Base-by-base conservation (phyloP, 176 grass and related monocot species). In the Eragrostis curvula region DNA sequence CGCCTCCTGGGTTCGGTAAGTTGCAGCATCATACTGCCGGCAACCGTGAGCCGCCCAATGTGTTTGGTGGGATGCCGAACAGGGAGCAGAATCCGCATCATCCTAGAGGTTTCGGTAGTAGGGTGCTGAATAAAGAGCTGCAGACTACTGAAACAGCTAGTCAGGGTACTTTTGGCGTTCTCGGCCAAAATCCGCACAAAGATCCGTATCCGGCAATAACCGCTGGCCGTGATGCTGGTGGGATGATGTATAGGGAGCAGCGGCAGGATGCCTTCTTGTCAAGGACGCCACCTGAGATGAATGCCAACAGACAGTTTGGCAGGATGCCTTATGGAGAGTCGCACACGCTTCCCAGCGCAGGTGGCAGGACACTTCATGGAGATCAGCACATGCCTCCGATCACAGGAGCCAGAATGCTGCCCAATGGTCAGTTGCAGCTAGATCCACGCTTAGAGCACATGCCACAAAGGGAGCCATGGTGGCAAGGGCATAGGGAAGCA, bases 1-100 rank as follows among this genome's bases (percentile, higher is more conserved):
- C 88, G 21, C 88, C 92, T 66, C 88, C 88, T 24, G 86, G 80
- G 3, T 91, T 94, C 52, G 52, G 50, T 20, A 88, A 56, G 67
- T 21, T 61, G 4, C 63, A 27, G 12, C 78, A 65, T 58, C 67
- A 47, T 3, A 28, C 55, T 4, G 41, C 41, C 28, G 44, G 66
- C 20, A 32, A 50, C 68, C 40, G 73, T 49, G 83, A 78, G 25
- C 16, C 13, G 24, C 12, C 29, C 24, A 80, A 57, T 66, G 52
- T 17, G 14, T 84, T 75, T 80, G 84, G 55, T 17, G 28, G 44
- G 39, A 70, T 73, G 66, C 75, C 40, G 43, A 80, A 50, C 24
- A 74, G 20, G 68, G 67, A 79, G 43, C 58, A 75, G 55, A 85
- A 29, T 56, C 73, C 77, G 25, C 55, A 63, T 41, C 55, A 32